phyloP scores from a whole-genome alignment of 352 stramenopile species.

The Pythium rhizo-oryzae region DNA sequence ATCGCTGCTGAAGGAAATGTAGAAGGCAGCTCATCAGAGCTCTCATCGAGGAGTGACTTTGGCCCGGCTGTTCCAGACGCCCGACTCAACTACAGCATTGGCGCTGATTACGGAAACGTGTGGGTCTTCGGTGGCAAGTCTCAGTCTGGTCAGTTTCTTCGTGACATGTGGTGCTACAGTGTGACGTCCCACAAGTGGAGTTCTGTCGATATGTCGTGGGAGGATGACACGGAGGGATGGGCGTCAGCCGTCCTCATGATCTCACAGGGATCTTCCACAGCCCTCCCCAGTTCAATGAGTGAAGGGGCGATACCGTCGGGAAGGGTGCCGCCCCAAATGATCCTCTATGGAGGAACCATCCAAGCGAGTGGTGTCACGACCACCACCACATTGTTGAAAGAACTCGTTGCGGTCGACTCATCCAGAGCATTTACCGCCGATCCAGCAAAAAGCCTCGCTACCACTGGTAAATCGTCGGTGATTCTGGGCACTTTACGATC shows the following conservation, averaged over 20 bases:
- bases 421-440: slow-evolving; percentile 48
- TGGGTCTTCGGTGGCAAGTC: slow-evolving; percentile 77
- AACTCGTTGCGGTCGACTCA: slow-evolving; percentile 37
- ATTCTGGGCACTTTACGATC: slow-evolving; percentile 52
- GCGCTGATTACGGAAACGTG: slow-evolving; percentile 76
- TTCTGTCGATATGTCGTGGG: slow-evolving; percentile 48
- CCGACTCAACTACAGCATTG: slow-evolving; percentile 72
- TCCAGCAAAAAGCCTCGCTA: slow-evolving; percentile 53
- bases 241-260: slow-evolving; percentile 49
- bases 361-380: slow-evolving; percentile 30
- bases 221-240: slow-evolving; percentile 53
- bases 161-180: slow-evolving; percentile 83
- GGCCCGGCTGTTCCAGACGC: slow-evolving; percentile 50
- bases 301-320: slow-evolving; percentile 21
- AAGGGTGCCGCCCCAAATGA: slow-evolving; percentile 28
- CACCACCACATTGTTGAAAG: slow-evolving; percentile 34
- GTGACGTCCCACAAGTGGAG: slow-evolving; percentile 69
- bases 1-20: slow-evolving; percentile 27
- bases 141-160: slow-evolving; percentile 47
- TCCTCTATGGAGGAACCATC: slow-evolving; percentile 49
- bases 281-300: slow-evolving; percentile 36
- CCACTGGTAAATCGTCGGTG: slow-evolving; percentile 51
- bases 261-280: slow-evolving; percentile 48
- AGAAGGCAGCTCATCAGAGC: slow-evolving; percentile 14
- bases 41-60: slow-evolving; percentile 39